Evolutionary conservation across 2,329 filamentous ascomycete species (phyloP).

Genomic region (Trichoderma endophyticum): DNA sequence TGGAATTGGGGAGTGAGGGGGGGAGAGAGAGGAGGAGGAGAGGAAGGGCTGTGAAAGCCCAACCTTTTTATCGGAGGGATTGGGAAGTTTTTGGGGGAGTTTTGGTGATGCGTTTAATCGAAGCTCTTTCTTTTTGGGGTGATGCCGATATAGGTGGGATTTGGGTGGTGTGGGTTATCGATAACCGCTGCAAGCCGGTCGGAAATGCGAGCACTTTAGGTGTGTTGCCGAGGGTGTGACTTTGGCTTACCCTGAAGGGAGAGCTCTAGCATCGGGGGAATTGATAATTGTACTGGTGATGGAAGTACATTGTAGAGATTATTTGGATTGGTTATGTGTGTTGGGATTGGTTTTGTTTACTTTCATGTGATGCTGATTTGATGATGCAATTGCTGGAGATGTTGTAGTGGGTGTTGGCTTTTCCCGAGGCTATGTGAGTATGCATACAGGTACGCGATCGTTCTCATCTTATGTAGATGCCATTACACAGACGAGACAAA

Average conservation of each 20-base stretch:
- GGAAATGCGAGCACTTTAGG: conserved; percentile 15
- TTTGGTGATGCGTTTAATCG: not conserved
- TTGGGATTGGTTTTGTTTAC: not conserved
- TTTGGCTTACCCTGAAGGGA: not conserved
- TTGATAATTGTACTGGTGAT: no score
- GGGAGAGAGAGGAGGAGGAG: not conserved
- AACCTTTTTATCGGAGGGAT: not conserved
- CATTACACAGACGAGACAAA: not conserved
- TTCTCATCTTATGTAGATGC: not conserved
- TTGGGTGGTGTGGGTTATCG: conserved; percentile 5
- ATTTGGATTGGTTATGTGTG: no score
- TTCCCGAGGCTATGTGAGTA: not conserved
- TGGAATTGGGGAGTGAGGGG: no score
- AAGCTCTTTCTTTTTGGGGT: not conserved
- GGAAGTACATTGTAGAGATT: not conserved
- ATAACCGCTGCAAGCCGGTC: conserved; percentile 8
- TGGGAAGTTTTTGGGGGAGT: no score
- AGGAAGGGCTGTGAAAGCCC: conserved; percentile 18
- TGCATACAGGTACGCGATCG: no score
- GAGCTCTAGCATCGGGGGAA: not conserved
- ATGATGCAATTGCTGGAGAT: not conserved
- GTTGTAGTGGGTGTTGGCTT: not conserved
- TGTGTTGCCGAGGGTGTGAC: not conserved
- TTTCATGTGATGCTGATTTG: not conserved
- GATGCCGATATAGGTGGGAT: not conserved